Percentiles rank a stretch among this genome's conserved stretches.
Conservation (phyloP, 306 rosid genomes). For the Hylodesmum podocarpum region DNA sequence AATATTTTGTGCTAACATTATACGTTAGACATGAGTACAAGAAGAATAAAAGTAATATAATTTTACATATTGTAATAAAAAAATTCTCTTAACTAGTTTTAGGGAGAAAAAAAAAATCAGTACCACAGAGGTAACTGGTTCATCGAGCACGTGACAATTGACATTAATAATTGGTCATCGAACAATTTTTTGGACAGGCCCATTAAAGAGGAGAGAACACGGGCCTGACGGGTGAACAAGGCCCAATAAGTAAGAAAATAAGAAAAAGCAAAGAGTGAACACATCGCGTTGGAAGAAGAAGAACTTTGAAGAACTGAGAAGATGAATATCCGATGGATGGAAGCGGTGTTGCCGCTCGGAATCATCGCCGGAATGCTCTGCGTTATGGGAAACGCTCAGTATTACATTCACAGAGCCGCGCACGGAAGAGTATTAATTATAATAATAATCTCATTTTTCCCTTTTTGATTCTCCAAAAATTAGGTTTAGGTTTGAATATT, state of each 20-base stretch:
- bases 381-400: constrained; percentile 86
- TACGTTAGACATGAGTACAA: too few relatives aligned
- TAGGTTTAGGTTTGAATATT: not conserved
- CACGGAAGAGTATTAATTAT: constrained; percentile 94
- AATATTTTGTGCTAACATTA: too few relatives aligned
- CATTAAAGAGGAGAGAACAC: not conserved
- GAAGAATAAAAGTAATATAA: too few relatives aligned
- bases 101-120: too few relatives aligned
- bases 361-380: constrained; percentile 94
- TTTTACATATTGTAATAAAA: too few relatives aligned
- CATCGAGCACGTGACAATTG: too few relatives aligned
- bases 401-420: constrained; percentile 80
- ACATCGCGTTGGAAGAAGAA: not conserved
- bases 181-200: not conserved
- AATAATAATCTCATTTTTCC: not conserved
- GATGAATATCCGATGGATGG: constrained; percentile 69
- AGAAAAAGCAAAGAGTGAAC: not conserved
- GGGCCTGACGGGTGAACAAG: not conserved
- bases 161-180: too few relatives aligned
- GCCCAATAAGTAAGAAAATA: not conserved
- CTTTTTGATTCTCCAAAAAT: not conserved
- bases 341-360: constrained; percentile 82
- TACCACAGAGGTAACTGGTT: too few relatives aligned
- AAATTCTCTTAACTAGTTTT: too few relatives aligned
- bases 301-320: not conserved